Conservation (phyloP, 352 stramenopile species). For the Phytopythium aichiense region DNA sequence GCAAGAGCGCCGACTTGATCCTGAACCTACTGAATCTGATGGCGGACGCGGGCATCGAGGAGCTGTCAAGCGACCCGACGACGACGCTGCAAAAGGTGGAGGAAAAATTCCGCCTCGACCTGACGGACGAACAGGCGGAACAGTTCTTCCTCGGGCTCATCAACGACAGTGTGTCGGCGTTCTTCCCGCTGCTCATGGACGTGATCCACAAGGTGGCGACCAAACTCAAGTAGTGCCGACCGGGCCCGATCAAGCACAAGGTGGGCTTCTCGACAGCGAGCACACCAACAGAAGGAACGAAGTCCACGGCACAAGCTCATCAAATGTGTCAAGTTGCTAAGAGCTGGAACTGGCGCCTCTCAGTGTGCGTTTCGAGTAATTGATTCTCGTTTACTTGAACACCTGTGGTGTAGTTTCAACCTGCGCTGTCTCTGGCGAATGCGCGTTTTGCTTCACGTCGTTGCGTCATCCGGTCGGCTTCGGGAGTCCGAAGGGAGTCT, state of each 20-base stretch:
- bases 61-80: conserved; percentile 79
- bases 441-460: neutral
- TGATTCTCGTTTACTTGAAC: neutral
- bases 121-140: conserved; percentile 97
- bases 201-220: conserved; percentile 86
- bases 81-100: conserved; percentile 90
- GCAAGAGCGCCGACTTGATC: conserved; percentile 97
- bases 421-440: neutral
- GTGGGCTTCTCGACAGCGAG: neutral
- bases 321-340: neutral
- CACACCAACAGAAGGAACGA: neutral
- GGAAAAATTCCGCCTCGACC: conserved; percentile 96
- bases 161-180: conserved; percentile 91
- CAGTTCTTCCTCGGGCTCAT: conserved; percentile 97
- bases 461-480: neutral
- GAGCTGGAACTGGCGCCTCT: neutral
- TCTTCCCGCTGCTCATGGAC: conserved; percentile 87
- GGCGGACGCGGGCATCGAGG: conserved; percentile 98
- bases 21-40: conserved; percentile 99
- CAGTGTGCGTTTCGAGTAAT: neutral
- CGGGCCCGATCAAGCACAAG: neutral
- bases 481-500: neutral
- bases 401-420: neutral
- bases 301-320: neutral
- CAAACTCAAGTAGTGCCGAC: conserved; percentile 42